phyloP scores from a whole-genome alignment of 1,284 basidiomycete species.

The Ustilago bromivora region DNA sequence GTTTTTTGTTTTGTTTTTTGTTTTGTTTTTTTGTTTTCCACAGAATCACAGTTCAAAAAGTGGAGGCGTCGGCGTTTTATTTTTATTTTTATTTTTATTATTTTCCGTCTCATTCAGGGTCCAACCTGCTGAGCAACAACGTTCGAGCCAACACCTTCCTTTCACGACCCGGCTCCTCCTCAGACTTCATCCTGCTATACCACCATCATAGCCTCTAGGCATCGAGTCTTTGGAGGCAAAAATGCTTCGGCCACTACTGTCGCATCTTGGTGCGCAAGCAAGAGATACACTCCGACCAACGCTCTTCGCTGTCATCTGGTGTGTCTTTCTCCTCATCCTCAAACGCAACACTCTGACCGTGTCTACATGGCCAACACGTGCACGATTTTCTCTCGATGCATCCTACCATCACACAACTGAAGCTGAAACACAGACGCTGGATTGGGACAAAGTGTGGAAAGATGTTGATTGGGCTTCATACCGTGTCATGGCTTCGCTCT shows the following conservation, averaged over 20 bases:
- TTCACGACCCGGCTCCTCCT: background rate
- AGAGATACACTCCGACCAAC: constrained; percentile 35
- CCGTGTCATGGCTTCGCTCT: constrained; percentile 36
- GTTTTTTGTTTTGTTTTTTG: background rate
- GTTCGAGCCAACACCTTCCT: background rate
- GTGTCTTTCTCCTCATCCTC: constrained; percentile 25
- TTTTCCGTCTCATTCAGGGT: background rate
- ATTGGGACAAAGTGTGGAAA: constrained; percentile 24
- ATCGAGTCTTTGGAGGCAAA: background rate
- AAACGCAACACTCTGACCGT: constrained; percentile 6
- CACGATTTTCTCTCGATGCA: constrained; percentile 19
- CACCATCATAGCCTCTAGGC: background rate
- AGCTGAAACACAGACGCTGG: background rate
- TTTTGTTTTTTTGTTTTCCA: background rate
- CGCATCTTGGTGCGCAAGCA: constrained; percentile 1
- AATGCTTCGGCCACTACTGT: constrained; percentile 2
- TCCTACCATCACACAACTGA: constrained; percentile 9
- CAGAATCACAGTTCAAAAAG: background rate
- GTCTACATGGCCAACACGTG: constrained; percentile 12
- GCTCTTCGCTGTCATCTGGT: constrained; percentile 35
- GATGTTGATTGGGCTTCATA: constrained; percentile 42
- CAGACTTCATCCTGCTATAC: background rate
- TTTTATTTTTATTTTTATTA: too few relatives aligned
- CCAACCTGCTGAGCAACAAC: background rate
- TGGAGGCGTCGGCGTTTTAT: background rate